Base-by-base conservation (phyloP, 495 filamentous ascomycete genomes). In the Trypethelium eluteriae region DNA sequence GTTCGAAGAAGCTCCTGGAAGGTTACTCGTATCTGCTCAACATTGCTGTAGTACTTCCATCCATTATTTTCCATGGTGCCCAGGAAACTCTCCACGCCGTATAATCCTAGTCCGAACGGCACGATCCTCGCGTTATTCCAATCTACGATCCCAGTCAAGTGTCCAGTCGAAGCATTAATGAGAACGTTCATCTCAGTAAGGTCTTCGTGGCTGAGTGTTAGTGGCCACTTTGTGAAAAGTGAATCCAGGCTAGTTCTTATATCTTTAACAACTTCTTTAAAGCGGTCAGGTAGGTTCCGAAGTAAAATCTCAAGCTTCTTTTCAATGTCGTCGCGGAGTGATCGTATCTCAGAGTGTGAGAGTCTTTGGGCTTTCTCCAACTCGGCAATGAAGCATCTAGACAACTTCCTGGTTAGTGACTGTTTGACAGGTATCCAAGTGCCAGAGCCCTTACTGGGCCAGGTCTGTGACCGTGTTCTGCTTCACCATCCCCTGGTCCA, bases 141-240 rank as follows among this genome's bases (percentile, higher is more conserved):
- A n/a, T 53, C 49, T 9, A 53, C 18, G 18, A 53, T 53, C 5
- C 49, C 49, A 0, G 49, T 53, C 12, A 53, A 14, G 18, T 53
- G 49, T 53, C 49, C 49, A 25, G 49, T 53, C 11, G 9, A 11
- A 5, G 49, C 1, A 53, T 53, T n/a, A 25, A 53, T 18, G 10
- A 53, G 49, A 9, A 53, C 49, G 18, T 53, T 53, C 18, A n/a
- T 25, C 49, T 53, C 49, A 0, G 49, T 53, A 5, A 53, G 49
- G 49, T 53, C 49, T 53, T 53, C 49, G 49, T 53, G 49, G 49
- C 49, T 53, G 18, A 53, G 49, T 5, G 49, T 53, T n/a, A 53
- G 9, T 14, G 49, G 49, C 49, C 49, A 53, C 10, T 18, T n/a
- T 5, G n/a, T 53, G 18, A 53, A 53, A 11, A 53, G 49, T 5